Percentiles rank a stretch among this genome's conserved stretches.
Conservation (phyloP, 331 rosid genomes). For the Rosa hybrid region DNA sequence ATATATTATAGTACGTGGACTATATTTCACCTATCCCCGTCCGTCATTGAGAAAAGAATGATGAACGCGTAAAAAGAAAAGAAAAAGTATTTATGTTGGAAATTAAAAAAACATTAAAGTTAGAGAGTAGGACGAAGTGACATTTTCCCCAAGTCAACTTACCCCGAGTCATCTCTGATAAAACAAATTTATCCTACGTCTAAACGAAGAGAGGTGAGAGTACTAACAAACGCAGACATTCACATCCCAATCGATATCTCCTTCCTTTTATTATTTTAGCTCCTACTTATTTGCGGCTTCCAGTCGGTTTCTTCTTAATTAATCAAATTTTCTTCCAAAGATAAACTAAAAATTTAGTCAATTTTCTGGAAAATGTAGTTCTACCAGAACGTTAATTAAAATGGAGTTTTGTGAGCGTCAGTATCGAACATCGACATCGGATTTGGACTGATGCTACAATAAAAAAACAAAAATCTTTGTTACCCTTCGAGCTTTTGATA, state of each 20-base stretch:
- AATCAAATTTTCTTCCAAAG: not conserved
- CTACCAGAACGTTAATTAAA: not conserved
- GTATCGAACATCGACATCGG: too few relatives aligned
- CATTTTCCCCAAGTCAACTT: not conserved
- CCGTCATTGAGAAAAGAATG: too few relatives aligned
- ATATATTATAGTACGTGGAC: too few relatives aligned
- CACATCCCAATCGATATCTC: not conserved
- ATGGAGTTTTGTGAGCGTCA: not conserved
- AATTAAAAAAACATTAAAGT: too few relatives aligned
- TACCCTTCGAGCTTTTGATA: not conserved
- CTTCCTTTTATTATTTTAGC: not conserved
- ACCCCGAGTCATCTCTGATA: not conserved
- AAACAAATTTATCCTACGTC: not conserved
- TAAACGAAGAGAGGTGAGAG: not conserved
- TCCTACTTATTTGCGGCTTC: not conserved
- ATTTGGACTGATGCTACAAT: too few relatives aligned
- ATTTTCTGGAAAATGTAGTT: not conserved
- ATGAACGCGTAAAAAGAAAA: too few relatives aligned
- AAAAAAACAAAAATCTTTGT: too few relatives aligned
- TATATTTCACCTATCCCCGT: too few relatives aligned
- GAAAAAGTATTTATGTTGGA: too few relatives aligned
- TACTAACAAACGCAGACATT: not conserved
- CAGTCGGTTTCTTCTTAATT: not conserved
- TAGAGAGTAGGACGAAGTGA: too few relatives aligned
- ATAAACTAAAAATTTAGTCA: not conserved